These are phyloP conservation scores for Phenoliferia sp. DNA, from an alignment of 1,284 basidiomycete genomes.

Conservation along the genomic window DNA sequence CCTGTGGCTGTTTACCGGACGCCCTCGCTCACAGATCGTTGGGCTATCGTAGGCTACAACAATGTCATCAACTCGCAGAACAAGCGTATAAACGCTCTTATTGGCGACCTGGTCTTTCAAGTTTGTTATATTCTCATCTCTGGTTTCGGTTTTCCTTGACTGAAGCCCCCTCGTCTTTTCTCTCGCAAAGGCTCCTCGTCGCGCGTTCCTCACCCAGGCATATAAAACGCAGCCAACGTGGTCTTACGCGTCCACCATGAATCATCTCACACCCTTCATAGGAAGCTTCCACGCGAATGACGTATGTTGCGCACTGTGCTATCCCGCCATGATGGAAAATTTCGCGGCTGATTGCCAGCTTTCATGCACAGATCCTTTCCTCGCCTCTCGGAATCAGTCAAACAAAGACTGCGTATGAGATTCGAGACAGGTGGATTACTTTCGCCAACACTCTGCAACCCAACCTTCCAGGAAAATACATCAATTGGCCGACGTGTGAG, in stretches of 20 bases:
- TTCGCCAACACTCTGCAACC: constrained; percentile 13
- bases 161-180: not conserved
- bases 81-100: constrained; percentile 15
- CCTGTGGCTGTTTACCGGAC: no score
- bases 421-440: constrained; percentile 11
- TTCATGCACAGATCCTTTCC: not conserved
- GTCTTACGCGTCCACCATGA: constrained; percentile 2
- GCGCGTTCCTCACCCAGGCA: not conserved
- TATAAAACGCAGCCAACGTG: constrained; percentile 5
- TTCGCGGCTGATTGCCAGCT: not conserved
- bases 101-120: constrained; percentile 22
- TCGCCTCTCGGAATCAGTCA: not conserved
- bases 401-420: constrained; percentile 5
- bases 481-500: constrained; percentile 15
- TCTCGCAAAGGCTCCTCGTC: not conserved
- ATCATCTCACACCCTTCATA: constrained; percentile 4
- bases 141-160: not conserved
- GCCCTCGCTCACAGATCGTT: not conserved
- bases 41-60: not conserved
- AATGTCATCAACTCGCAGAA: constrained; percentile 17
- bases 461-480: constrained; percentile 10
- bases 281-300: constrained; percentile 4
- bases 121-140: not conserved
- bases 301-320: not conserved
- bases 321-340: not conserved